Base-by-base conservation (phyloP, 768 basidiomycete genomes). In the Rhodotorula graminis region DNA sequence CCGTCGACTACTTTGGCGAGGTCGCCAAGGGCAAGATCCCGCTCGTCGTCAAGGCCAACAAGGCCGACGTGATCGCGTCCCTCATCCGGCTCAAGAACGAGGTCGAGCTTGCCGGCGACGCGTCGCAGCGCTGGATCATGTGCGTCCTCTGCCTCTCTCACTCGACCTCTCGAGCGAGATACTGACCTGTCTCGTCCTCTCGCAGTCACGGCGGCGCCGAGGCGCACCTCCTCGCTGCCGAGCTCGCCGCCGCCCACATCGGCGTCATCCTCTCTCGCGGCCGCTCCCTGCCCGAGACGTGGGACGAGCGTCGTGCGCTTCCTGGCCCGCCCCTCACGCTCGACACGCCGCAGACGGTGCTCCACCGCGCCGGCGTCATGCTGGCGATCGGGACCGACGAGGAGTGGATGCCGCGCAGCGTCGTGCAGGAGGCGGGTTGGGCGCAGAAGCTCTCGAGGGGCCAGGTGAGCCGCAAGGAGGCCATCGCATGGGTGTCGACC, bases 341-440 rank as follows among this genome's bases (percentile, higher is more conserved):
- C 81, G 74, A 86, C 57, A 89, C 83, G 65, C 83, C 87, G 0
- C 82, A 92, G 55, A 83, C 85, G 33, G 84, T 84, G 64, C 85
- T 97, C 31, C 79, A 88, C 27, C 82, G 83, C 6, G 85, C 90
- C 57, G 88, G 87, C 40, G 90, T 96, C 25, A 87, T 86, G 11
- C 87, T 91, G 46, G 90, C 87, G 15, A 78, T 92, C 60, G 89
- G 89, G 80, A 88, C 62, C 59, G 81, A 84, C 58, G 86, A 87
- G 71, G 85, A 85, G 53, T 92, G 88, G 89, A 84, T 85, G 40
- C 88, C 89, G 14, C 86, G 90, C 37, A 91, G 89, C 78, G 84
- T 89, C 18, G 86, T 89, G 25, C 90, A 92, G 75, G 92, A 95
- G 74, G 81, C 87, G 44, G 90, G 86, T 56, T 94, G 93, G 80